A percentile compares a stretch with the other conserved stretches of the same genome.
These are phyloP conservation scores for Mercurialis annua DNA, from an alignment of 345 rosid genomes.

Conservation along the genomic window DNA sequence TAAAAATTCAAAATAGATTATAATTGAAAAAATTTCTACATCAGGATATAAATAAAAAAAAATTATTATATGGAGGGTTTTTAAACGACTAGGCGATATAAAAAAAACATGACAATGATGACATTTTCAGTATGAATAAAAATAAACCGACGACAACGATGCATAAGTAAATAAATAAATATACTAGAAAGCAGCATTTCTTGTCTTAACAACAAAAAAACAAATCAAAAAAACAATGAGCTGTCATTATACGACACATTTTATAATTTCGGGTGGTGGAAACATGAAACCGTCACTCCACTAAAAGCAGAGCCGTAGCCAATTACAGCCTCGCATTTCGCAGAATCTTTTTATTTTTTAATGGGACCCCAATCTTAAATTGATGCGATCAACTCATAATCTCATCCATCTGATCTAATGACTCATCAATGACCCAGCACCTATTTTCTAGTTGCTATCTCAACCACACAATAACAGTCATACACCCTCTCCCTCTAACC, in stretches of 20 bases:
- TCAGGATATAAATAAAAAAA: too few relatives aligned
- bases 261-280: not conserved
- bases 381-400: not conserved
- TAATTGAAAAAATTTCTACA: too few relatives aligned
- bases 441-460: too few relatives aligned
- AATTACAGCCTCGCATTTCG: not conserved
- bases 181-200: too few relatives aligned
- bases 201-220: not conserved
- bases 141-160: too few relatives aligned
- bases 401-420: constrained; percentile 5
- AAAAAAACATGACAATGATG: too few relatives aligned
- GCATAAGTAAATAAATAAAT: not conserved
- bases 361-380: not conserved
- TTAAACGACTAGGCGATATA: too few relatives aligned
- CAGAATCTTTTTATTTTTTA: not conserved
- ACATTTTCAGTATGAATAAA: too few relatives aligned
- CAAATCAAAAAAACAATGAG: not conserved
- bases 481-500: not conserved
- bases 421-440: constrained; percentile 15
- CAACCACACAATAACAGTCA: not conserved
- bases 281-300: constrained; percentile 2
- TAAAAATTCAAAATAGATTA: too few relatives aligned
- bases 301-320: not conserved
- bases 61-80: too few relatives aligned
- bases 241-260: not conserved